A percentile compares a stretch with the other conserved stretches of the same genome.
phyloP scores from a whole-genome alignment of 2,329 filamentous ascomycete genomes.

The Plenodomus tracheiphilus region DNA sequence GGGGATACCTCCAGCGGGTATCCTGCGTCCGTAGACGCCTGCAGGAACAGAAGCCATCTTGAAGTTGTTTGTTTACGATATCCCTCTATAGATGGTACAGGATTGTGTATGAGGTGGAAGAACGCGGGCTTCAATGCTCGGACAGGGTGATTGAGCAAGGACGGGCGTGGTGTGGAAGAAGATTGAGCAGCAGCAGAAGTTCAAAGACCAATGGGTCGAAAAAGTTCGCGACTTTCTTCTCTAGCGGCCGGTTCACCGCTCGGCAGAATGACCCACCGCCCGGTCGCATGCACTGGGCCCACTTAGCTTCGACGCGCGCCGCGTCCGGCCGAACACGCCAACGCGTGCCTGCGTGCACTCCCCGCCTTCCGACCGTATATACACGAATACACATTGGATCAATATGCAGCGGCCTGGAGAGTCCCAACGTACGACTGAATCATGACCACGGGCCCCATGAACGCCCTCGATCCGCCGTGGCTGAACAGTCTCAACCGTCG shows the following conservation, averaged over 20 bases:
- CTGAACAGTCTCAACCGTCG: not conserved
- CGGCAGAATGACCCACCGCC: slow-evolving; percentile 15
- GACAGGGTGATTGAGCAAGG: not conserved
- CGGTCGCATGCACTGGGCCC: slow-evolving; percentile 2
- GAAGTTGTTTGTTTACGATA: slow-evolving; percentile 17
- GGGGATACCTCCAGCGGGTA: slow-evolving; percentile 81
- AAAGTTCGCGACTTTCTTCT: slow-evolving; percentile 29
- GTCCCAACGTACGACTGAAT: slow-evolving; percentile 3
- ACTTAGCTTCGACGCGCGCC: slow-evolving; percentile 14
- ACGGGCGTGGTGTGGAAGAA: slow-evolving; percentile 7
- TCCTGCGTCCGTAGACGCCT: slow-evolving; percentile 88
- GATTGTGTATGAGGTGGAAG: not conserved
- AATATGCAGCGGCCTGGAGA: not conserved
- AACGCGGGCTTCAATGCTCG: not conserved
- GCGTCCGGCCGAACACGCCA: slow-evolving; percentile 18
- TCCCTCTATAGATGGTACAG: not conserved
- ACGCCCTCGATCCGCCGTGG: slow-evolving; percentile 18
- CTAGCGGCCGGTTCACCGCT: slow-evolving; percentile 25
- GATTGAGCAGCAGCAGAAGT: slow-evolving; percentile 5
- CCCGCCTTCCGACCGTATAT: slow-evolving; percentile 2
- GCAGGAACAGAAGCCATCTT: slow-evolving; percentile 57
- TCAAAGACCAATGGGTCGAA: slow-evolving; percentile 19
- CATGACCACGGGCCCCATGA: slow-evolving; percentile 31
- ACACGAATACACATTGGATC: slow-evolving; percentile 6
- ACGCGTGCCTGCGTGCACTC: slow-evolving; percentile 11